Percentiles rank a stretch among this genome's conserved stretches.
phyloP scores from a whole-genome alignment of 2,329 filamentous ascomycete species.

The Thermothelomyces thermophilus region DNA sequence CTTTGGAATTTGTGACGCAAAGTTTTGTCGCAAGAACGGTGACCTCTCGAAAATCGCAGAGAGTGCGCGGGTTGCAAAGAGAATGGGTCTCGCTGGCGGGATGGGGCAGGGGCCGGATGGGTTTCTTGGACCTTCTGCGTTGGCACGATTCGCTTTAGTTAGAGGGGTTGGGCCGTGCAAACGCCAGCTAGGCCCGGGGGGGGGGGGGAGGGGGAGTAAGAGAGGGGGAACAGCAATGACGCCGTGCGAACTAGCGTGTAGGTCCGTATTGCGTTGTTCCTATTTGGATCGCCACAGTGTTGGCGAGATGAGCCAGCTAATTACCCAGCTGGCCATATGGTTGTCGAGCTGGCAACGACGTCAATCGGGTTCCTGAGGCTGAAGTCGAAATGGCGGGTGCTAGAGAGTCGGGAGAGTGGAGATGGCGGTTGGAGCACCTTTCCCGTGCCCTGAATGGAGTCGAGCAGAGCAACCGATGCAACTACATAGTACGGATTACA shows the following conservation, averaged over 20 bases:
- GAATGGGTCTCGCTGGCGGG: neutral
- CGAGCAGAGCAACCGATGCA: no score
- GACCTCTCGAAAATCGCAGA: neutral
- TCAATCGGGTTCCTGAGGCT: conserved; percentile 10
- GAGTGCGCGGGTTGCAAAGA: conserved; percentile 1
- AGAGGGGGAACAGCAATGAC: no score
- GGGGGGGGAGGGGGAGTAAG: neutral
- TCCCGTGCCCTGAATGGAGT: neutral
- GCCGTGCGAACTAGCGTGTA: neutral
- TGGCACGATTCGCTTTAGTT: conserved; percentile 9
- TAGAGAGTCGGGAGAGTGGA: neutral
- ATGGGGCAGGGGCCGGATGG: conserved; percentile 5
- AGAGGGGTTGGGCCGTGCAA: conserved; percentile 20
- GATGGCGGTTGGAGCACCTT: neutral
- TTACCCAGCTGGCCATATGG: conserved; percentile 3
- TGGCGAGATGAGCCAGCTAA: conserved; percentile 9
- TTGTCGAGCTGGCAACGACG: conserved; percentile 1
- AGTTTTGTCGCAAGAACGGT: neutral
- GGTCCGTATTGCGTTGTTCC: neutral
- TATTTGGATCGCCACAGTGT: neutral
- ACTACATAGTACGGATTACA: no score
- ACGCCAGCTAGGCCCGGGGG: conserved; percentile 7
- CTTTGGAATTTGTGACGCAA: neutral
- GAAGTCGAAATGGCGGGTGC: neutral
- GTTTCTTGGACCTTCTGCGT: conserved; percentile 9